These are phyloP conservation scores for Pestalotiopsis fici DNA, from an alignment of 2,329 filamentous ascomycete genomes.

Conservation along the genomic window DNA sequence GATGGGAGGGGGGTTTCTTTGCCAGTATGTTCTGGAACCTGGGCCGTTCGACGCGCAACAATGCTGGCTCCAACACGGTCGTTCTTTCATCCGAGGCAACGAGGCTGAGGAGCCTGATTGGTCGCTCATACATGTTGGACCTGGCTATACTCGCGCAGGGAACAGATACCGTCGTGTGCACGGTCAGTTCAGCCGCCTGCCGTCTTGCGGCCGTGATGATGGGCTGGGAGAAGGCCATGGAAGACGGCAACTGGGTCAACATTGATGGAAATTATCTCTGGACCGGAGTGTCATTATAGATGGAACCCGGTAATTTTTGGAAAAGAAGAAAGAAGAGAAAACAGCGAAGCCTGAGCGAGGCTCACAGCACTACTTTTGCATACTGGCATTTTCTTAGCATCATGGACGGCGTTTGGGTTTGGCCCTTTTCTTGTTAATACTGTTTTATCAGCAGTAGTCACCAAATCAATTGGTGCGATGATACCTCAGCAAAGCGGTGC, in stretches of 20 bases:
- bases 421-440: not conserved
- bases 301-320: not conserved
- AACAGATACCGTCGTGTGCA: constrained; percentile 74
- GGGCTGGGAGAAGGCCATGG: constrained; percentile 74
- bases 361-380: not conserved
- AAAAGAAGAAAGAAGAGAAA: not conserved
- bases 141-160: constrained; percentile 70
- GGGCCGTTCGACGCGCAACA: constrained; percentile 49
- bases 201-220: constrained; percentile 81
- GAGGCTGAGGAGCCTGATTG: constrained; percentile 71
- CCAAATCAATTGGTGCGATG: not conserved
- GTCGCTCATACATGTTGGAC: constrained; percentile 81
- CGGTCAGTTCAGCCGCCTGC: constrained; percentile 72
- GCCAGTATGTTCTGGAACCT: constrained; percentile 79
- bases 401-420: constrained; percentile 2
- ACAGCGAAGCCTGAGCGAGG: not conserved
- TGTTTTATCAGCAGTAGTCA: not conserved
- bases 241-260: constrained; percentile 69
- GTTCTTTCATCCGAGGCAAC: constrained; percentile 56
- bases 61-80: constrained; percentile 33
- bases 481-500: constrained; percentile 5
- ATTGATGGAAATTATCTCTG: constrained; percentile 73
- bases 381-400: constrained; percentile 2
- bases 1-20: constrained; percentile 90
- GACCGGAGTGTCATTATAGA: constrained; percentile 42